Conservation (phyloP, 2,329 filamentous ascomycete species). For the Aspergillus sp. region DNA sequence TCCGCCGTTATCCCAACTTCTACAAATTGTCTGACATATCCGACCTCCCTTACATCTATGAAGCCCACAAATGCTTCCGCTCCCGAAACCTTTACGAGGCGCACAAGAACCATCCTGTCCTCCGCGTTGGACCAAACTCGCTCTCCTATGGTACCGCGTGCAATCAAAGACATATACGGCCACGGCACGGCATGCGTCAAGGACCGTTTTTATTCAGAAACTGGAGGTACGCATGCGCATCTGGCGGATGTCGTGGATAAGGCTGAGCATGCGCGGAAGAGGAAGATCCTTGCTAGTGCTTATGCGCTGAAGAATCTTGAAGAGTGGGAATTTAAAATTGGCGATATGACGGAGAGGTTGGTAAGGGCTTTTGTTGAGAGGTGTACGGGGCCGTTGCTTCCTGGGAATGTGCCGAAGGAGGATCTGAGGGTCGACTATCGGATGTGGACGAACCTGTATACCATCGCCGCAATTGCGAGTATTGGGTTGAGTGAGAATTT, state of each 20-base stretch:
- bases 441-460: slow-evolving; percentile 32
- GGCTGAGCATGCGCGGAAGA: not conserved
- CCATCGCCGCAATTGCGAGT: slow-evolving; percentile 33
- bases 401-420: slow-evolving; percentile 3
- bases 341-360: slow-evolving; percentile 27
- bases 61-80: slow-evolving; percentile 17
- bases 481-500: slow-evolving; percentile 33
- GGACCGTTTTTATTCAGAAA: not conserved
- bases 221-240: not conserved
- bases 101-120: slow-evolving; percentile 15
- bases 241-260: not conserved
- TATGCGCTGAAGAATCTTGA: slow-evolving; percentile 1
- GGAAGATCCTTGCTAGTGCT: not conserved
- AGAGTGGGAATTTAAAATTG: slow-evolving; percentile 22
- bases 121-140: slow-evolving; percentile 14
- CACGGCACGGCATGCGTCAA: not conserved
- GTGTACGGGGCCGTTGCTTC: slow-evolving; percentile 19
- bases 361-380: slow-evolving; percentile 29
- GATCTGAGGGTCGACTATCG: slow-evolving; percentile 30
- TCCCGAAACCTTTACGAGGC: slow-evolving; percentile 12
- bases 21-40: slow-evolving; percentile 10
- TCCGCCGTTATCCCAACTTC: slow-evolving; percentile 13
- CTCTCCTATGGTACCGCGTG: slow-evolving; percentile 5
- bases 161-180: not conserved
- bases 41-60: slow-evolving; percentile 10